Conservation (phyloP, 164 flowering plant genomes). For the Nelumbo lutea region DNA sequence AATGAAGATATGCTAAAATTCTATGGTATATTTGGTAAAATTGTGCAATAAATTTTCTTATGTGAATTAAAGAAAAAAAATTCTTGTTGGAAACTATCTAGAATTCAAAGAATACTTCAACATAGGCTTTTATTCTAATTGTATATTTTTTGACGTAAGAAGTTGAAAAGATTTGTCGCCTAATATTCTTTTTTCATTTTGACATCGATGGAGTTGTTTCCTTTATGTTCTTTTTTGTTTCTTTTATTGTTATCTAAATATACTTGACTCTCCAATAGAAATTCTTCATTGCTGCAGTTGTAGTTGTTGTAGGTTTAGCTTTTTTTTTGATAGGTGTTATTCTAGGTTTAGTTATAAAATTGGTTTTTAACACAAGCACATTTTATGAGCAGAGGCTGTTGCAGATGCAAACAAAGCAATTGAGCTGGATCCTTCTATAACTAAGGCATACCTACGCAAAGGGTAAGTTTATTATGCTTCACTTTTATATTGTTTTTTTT, state of each 20-base stretch:
- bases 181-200: too few species aligned
- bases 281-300: not conserved
- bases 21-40: too few species aligned
- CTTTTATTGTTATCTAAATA: not conserved
- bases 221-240: not conserved
- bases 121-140: not conserved
- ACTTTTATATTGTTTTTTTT: too few species aligned
- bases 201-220: too few species aligned
- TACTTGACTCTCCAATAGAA: not conserved
- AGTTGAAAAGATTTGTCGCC: not conserved
- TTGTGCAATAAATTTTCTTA: too few species aligned
- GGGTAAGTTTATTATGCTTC: constrained; percentile 43
- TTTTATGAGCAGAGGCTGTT: constrained; percentile 59
- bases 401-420: constrained; percentile 75
- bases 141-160: not conserved
- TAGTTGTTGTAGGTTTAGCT: not conserved
- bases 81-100: not conserved
- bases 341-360: not conserved
- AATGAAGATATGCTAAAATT: too few species aligned
- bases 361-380: not conserved
- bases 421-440: constrained; percentile 55
- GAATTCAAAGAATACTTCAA: not conserved
- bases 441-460: constrained; percentile 72
- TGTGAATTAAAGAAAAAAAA: too few species aligned
- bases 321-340: not conserved